These are phyloP conservation scores for Nicotiana knightiana DNA, from an alignment of 257 asterid species.

Conservation along the genomic window DNA sequence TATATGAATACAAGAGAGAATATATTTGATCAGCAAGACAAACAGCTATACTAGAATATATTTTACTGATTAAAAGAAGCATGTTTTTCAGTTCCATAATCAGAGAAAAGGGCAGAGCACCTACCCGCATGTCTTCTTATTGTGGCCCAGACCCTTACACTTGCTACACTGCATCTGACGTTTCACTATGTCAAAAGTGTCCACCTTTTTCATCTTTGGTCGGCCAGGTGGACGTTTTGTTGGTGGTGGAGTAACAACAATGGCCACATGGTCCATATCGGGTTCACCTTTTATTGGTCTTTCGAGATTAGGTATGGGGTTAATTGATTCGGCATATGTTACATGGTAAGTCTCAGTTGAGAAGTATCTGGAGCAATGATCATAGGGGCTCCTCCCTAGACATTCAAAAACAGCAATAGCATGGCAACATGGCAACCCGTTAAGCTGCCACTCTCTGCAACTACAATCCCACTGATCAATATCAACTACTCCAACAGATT, in stretches of 20 bases:
- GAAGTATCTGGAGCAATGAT: constrained; percentile 71
- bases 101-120: not conserved
- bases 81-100: not conserved
- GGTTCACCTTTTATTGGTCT: constrained; percentile 59
- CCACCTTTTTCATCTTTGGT: constrained; percentile 76
- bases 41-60: not conserved
- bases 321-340: constrained; percentile 76
- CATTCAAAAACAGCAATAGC: constrained; percentile 69
- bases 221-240: constrained; percentile 88
- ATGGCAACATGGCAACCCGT: constrained; percentile 89
- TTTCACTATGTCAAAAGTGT: constrained; percentile 68
- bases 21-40: not conserved
- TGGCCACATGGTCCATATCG: constrained; percentile 22
- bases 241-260: constrained; percentile 86
- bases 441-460: constrained; percentile 89
- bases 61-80: not conserved
- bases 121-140: constrained; percentile 57
- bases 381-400: constrained; percentile 59
- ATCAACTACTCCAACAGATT: constrained; percentile 54
- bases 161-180: constrained; percentile 97
- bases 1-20: not conserved
- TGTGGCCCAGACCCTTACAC: constrained; percentile 98
- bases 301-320: constrained; percentile 87
- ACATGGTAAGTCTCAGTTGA: constrained; percentile 53
- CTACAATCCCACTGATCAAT: constrained; percentile 80